Conservation (phyloP, 148 eudicot species). For the Fagopyrum tataricum region DNA sequence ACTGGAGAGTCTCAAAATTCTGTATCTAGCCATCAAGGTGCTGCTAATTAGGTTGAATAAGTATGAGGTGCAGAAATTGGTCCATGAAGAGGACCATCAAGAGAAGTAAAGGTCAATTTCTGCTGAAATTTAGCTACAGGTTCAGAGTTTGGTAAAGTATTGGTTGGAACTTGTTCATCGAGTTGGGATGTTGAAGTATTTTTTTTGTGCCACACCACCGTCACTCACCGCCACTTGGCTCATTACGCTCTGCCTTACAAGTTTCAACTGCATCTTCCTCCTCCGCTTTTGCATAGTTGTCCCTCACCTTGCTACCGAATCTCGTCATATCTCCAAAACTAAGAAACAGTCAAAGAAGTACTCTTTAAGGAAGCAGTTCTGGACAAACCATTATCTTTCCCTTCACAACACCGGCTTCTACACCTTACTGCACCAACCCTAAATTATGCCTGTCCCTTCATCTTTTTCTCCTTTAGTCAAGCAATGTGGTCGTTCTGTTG, state of each 20-base stretch:
- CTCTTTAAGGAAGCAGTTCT: conserved; percentile 1
- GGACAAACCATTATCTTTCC: not conserved
- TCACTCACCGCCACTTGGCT: not conserved
- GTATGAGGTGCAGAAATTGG: not conserved
- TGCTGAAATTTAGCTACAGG: not conserved
- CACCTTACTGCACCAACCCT: not conserved
- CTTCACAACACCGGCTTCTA: not conserved
- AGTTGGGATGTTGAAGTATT: not conserved
- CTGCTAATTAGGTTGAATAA: not conserved
- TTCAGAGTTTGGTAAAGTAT: not conserved
- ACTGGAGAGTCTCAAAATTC: not conserved
- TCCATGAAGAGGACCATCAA: not conserved
- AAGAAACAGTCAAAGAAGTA: not conserved
- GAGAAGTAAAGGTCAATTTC: not conserved
- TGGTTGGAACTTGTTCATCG: not conserved
- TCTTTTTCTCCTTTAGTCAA: not conserved
- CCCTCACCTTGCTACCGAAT: not conserved
- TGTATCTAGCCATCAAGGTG: not conserved
- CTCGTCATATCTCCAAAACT: not conserved
- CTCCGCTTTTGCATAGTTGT: not conserved
- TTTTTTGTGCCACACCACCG: not conserved
- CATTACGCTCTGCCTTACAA: not conserved
- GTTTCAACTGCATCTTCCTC: not conserved
- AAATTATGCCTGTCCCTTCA: not conserved
- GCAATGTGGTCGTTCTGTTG: not conserved